Evolutionary conservation across 2,329 filamentous ascomycete species (phyloP), one percentile per base, ranked within the genome.

Genomic region (Calonectria leucothoes): DNA sequence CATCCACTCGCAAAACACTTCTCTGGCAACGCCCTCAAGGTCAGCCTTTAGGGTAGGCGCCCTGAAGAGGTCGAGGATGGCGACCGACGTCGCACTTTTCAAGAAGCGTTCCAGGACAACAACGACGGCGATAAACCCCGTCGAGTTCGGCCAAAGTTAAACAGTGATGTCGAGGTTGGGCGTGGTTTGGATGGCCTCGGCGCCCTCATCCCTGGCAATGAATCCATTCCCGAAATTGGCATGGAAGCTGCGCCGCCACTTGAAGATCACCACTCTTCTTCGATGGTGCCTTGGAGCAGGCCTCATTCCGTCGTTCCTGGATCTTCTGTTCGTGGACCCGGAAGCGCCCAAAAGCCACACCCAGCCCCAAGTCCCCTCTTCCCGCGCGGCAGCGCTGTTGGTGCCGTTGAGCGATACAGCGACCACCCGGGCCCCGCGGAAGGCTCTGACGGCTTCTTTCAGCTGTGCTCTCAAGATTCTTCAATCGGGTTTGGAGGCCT

Each of bases 181-280:
- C 81, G 80, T 20, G 79, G 79, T 2, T 55, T 74, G 14, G 73
- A 70, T 10, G 82, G 82, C 7, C 23, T 64, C 42, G 82, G 82
- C 0, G 75, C 80, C 4, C 59, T 82, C 11, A 79, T 83, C 2
- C 77, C 85, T 8, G 84, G 83, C n/a, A 82, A 87, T 25, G 84
- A 88, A 23, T 82, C 83, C 0, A 82, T 85, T 61, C 84, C 93
- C 25, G 95, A 97, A 82, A 83, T 94, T 29, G 94, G 93, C 25
- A 91, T 94, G 83, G 91, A 94, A 51, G 93, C 90, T 1, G 90
- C 88, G 0, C 88, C 90, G 0, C 89, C 91, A 10, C 88, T 97
- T 67, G 90, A 91, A 6, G 94, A 97, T 72, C 90, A 93, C 67
- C 89, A 90, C 57, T 89, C 88, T 1, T 89, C 87, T 3, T 87